Evolutionary conservation across 192 early-diverging fungal species (phyloP), one percentile per base, ranked within the genome.

Genomic region (Backusella parvicylindrica): DNA sequence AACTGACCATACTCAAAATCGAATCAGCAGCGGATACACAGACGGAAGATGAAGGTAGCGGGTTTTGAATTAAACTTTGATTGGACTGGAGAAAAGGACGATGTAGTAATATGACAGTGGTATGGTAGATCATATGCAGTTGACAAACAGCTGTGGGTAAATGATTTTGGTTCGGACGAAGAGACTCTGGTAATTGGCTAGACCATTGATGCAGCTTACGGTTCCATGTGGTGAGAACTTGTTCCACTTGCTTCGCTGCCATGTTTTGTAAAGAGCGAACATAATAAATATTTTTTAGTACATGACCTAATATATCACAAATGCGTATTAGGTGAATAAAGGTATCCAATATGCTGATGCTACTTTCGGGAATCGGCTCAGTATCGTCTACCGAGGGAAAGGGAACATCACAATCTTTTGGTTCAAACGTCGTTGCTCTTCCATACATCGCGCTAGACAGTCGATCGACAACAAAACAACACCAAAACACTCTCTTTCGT

Each of bases 401-500:
- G 33, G 74, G 64, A 21, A 78, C 77, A 76, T 89, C 71, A 70
- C 69, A 76, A 74, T 84, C 79, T 70, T 79, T 38, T 49, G 86
- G 82, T 33, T 85, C 82, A 76, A 86, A 86, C 0, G 79, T 76
- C 7, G 79, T 64, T 30, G 85, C 79, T 66, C 92, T 86, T 33
- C 93, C 93, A 32, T 90, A 86, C 37, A 81, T 87, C 3, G 90
- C 87, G 47, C 90, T 90, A 11, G 84, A 78, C 75, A 90, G 85
- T 33, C 89, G 82, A 75, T 94, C 93, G 64, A 89, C 79, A 0
- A 93, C 75, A 71, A 89, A 92, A 77, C 89, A 91, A 28, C 88
- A 81, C 93, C 93, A 94, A 86, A 90, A 94, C 0, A 91, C 86
- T 30, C 92, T 84, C 53, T 88, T 90, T 28, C 93, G 75, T 56